Evolutionary conservation across 2,329 filamentous ascomycete genomes (phyloP), one percentile per base, ranked within the genome.

Genomic region (Fusarium drepaniforme): DNA sequence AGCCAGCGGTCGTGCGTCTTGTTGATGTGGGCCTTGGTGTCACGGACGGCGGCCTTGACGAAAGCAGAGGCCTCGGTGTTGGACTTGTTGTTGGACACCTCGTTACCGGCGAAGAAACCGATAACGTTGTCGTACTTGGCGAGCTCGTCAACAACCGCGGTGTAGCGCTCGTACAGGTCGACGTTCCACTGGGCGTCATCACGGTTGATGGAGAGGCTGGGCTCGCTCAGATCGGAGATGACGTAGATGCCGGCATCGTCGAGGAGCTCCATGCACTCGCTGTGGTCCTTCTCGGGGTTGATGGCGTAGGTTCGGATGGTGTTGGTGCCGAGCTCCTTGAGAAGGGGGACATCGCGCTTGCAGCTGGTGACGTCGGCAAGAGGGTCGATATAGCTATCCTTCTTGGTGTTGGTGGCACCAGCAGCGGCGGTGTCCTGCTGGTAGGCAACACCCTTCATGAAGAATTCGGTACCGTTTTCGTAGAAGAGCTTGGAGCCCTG

Each of bases 31-130:
- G 91, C 88, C 92, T 99, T 99, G 86, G 91, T 95, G 84, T 99
- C 97, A 82, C 97, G 96, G 75, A 98, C 95, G 73, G 97, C 96
- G 72, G 96, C 97, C 91, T 98, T 99, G 86, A 99, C 97, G 83
- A 93, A 99, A 77, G 96, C 95, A 73, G 94, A 97, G 61, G 96
- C 94, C 72, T 90, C 86, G 61, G 96, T 98, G 90, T 98, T 98
- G 89, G 93, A 96, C 78, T 89, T 88, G 80, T 92, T 90, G 88
- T 98, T 97, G 79, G 95, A 93, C 73, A 99, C 97, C 87, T 99
- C 97, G 86, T 99, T 99, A 83, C 97, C 97, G 78, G 96, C 96
- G 84, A 99, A 98, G 92, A 98, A 99, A 80, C 97, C 97, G 75
- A 99, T 92, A 62, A 94, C 92, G 86, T 99, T 99, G 84, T 90